Evolutionary conservation across 116 monocot species (phyloP).

Genomic region (Cymodocea nodosa): DNA sequence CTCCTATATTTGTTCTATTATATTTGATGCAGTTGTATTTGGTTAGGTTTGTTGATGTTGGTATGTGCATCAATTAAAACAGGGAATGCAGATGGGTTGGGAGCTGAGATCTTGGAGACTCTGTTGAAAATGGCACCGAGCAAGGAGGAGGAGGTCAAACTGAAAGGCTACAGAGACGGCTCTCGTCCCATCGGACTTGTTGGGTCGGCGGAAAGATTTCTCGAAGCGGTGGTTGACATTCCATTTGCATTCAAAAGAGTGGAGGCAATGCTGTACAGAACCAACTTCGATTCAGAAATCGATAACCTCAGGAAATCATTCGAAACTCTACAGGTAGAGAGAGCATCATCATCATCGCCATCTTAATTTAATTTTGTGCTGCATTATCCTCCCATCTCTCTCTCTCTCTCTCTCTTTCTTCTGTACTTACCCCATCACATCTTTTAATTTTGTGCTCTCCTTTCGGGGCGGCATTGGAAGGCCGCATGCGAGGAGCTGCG

Average conservation of each 20-base stretch:
- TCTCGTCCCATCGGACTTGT: too few species aligned
- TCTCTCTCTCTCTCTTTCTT: too few species aligned
- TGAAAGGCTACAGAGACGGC: constrained; percentile 57
- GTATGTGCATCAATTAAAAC: neutral
- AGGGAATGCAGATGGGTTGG: constrained; percentile 69
- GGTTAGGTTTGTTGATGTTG: too few species aligned
- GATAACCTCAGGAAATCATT: constrained; percentile 50
- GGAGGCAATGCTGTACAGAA: constrained; percentile 69
- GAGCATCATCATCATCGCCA: neutral
- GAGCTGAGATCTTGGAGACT: constrained; percentile 60
- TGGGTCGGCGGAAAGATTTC: constrained; percentile 61
- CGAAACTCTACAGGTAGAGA: constrained; percentile 47
- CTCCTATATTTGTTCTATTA: too few species aligned
- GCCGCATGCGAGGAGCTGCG: constrained; percentile 71
- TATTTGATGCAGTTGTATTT: too few species aligned
- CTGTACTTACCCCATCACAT: too few species aligned
- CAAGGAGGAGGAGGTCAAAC: constrained; percentile 67
- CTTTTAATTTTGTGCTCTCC: too few species aligned
- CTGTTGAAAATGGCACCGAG: constrained; percentile 77
- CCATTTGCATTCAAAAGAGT: constrained; percentile 90
- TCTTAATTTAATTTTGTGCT: neutral
- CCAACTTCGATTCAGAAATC: constrained; percentile 69
- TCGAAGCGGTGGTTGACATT: constrained; percentile 62
- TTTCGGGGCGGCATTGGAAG: constrained; percentile 20
- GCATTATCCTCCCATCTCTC: too few species aligned